Evolutionary conservation across 345 rosid genomes (phyloP), one percentile per base, ranked within the genome.

Genomic region (Mallotus nudiflorus): DNA sequence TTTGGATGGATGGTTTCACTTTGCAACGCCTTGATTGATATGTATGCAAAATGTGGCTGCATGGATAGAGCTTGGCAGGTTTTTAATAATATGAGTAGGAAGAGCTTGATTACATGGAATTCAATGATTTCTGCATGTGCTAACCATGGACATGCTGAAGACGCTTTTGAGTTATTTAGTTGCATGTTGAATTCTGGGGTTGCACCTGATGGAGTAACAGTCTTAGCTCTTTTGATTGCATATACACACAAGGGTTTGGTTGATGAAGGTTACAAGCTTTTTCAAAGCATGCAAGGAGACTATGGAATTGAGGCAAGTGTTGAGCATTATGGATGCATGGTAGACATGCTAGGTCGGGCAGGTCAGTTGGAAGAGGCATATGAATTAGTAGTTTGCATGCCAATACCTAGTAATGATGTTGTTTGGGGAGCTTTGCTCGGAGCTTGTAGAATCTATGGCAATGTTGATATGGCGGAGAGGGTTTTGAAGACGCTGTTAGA

Each of bases 61-160:
- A 37, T 72, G 40, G 70, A 80, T 39, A 63, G 48, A 62, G 66
- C 75, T 24, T 73, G 80, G 77, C 72, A 39, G 53, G 77, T 80
- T 39, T 80, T 80, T 64, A 60, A 61, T 37, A 74, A 51, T 24
- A 80, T 73, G 78, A 66, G 33, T 12, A 51, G 68, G 72, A 69
- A 68, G 69, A 77, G 74, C 70, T 72, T 76, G 73, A 66, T 80
- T 50, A 69, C 83, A 51, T 80, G 83, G 83, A 80, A 73, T 67
- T 69, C 75, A 28, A 76, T 76, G 77, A 73, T 80, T 37, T 66
- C 77, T 59, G 83, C 80, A 1, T 76, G 74, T 57, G 80, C 83
- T 27, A 61, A 65, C 70, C 62, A 76, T 15, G 72, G 83, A 5
- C 29, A 68, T 60, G 66, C 62, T 50, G 70, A 76, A 68, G 66